These are phyloP conservation scores for Byssothecium circinans DNA, from an alignment of 2,329 filamentous ascomycete genomes.

Conservation along the genomic window DNA sequence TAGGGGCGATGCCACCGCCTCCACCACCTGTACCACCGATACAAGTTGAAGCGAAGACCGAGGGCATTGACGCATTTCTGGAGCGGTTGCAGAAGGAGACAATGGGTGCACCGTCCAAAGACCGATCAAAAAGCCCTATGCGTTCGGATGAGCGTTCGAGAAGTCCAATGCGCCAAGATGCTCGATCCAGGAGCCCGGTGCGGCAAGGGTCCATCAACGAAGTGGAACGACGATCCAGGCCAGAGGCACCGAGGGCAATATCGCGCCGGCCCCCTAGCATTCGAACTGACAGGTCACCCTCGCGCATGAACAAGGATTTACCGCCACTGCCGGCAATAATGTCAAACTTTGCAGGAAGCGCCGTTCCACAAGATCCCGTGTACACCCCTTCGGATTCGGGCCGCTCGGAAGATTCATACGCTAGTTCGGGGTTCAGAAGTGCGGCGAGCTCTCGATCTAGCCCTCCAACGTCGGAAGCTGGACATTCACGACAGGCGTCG, in stretches of 20 bases:
- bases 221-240: slow-evolving; percentile 22
- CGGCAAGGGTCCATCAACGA: slow-evolving; percentile 16
- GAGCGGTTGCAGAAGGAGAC: slow-evolving; percentile 40
- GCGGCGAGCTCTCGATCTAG: slow-evolving; percentile 43
- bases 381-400: slow-evolving; percentile 46
- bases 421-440: slow-evolving; percentile 38
- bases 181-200: slow-evolving; percentile 21
- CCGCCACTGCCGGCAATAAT: slow-evolving; percentile 28
- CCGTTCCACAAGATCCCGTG: slow-evolving; percentile 30
- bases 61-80: slow-evolving; percentile 45
- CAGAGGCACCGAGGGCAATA: slow-evolving; percentile 31
- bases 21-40: slow-evolving; percentile 26
- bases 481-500: slow-evolving; percentile 37
- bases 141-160: slow-evolving; percentile 20
- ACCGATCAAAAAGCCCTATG: slow-evolving; percentile 21
- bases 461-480: slow-evolving; percentile 40
- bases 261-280: slow-evolving; percentile 23
- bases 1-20: slow-evolving; percentile 9
- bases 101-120: slow-evolving; percentile 17
- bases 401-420: slow-evolving; percentile 43
- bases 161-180: slow-evolving; percentile 21
- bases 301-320: slow-evolving; percentile 22
- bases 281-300: slow-evolving; percentile 19
- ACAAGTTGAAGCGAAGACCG: slow-evolving; percentile 21
- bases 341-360: slow-evolving; percentile 17